phyloP scores from a whole-genome alignment of 495 filamentous ascomycete species.

The Tuber indicum region DNA sequence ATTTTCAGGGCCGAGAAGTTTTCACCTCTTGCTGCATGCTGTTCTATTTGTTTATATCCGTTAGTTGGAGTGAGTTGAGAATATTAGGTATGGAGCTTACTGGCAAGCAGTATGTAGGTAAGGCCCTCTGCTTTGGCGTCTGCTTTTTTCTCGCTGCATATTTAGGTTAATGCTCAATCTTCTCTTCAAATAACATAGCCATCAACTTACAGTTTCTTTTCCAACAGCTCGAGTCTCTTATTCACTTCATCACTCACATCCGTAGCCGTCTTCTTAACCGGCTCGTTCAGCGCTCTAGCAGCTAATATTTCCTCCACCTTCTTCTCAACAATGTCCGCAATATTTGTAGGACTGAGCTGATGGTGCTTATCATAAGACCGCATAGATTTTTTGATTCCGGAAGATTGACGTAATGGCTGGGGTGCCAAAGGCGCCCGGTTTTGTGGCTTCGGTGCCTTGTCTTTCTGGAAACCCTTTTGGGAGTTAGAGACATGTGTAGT shows the following conservation, averaged over 20 bases:
- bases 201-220: slow-evolving; percentile 57
- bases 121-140: slow-evolving; percentile 72
- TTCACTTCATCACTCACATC: slow-evolving; percentile 71
- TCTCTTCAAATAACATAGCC: neutral
- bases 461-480: slow-evolving; percentile 4
- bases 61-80: neutral
- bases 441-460: slow-evolving; percentile 14
- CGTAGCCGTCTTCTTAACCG: slow-evolving; percentile 19
- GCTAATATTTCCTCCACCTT: slow-evolving; percentile 86
- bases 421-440: slow-evolving; percentile 22
- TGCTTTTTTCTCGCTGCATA: slow-evolving; percentile 54
- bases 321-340: slow-evolving; percentile 84
- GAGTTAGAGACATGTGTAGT: slow-evolving; percentile 11
- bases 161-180: neutral
- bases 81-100: neutral
- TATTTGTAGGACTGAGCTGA: slow-evolving; percentile 49
- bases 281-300: slow-evolving; percentile 51
- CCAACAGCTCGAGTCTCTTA: slow-evolving; percentile 71
- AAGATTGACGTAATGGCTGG: slow-evolving; percentile 30
- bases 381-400: slow-evolving; percentile 40
- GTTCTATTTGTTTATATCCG: slow-evolving; percentile 44
- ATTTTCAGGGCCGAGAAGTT: slow-evolving; percentile 70
- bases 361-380: slow-evolving; percentile 40
- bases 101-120: slow-evolving; percentile 78
- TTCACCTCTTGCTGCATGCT: slow-evolving; percentile 77